Base-by-base conservation (phyloP, 2,329 filamentous ascomycete species). In the Corniculantispora saksenae region DNA sequence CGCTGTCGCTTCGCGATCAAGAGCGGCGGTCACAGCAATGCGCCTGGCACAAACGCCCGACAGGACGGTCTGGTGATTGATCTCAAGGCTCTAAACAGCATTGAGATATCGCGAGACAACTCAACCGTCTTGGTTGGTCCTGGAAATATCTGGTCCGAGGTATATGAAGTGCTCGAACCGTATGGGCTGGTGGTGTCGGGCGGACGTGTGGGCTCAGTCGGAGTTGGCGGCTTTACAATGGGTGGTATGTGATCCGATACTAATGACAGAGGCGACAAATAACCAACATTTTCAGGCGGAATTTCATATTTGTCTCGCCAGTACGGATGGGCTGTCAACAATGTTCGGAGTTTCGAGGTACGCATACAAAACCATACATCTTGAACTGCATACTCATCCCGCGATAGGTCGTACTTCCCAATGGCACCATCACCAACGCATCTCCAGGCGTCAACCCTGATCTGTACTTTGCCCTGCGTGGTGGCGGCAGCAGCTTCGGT, bases 401-500 rank as follows among this genome's bases (percentile, higher is more conserved):
- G 3, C n/a, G 25, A 27, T 27, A 27, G 40, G 21, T 15, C 0
- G 79, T 83, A 3, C 73, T 81, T 1, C 76, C 75, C 0, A 70
- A 74, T 61, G 78, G 81, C 9, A 59, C 64, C 1, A 73, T 82
- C 48, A 70, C 81, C 25, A 75, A 76, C 5, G 79, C 76, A 80
- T 75, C 57, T 66, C 68, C 0, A 66, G 64, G 0, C 54, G n/a
- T 71, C 2, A 72, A 81, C 55, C n/a, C 71, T 0, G 80, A 83
- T 48, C 73, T 84, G 0, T 83, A 74, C 70, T 77, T 74, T 68
- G 81, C 81, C 3, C 72, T 83, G 1, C 77, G 78, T 40, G 81
- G 80, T 10, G 83, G 83, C 4, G 80, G 79, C 10, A 73, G 74
- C 43, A 83, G 82, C 68, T 80, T 80, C 61, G 79, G 78, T 45